Base-by-base conservation (phyloP, 2,329 filamentous ascomycete genomes). In the Tolypocladium cylindrosporum region DNA sequence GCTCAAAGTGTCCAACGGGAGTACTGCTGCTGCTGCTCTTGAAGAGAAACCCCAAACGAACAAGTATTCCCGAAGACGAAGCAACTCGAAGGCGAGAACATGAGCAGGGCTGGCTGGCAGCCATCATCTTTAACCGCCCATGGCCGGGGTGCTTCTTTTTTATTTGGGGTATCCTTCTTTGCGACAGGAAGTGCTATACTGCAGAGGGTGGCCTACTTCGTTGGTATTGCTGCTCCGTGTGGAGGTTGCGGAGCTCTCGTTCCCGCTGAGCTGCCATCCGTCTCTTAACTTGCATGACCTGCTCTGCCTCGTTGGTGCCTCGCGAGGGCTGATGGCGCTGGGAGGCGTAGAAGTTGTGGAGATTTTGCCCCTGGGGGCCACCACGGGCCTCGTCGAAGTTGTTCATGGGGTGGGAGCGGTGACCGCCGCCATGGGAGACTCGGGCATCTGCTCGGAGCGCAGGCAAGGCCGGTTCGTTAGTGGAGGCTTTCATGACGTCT, bases 201-300 rank as follows among this genome's bases (percentile, higher is more conserved):
- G 83, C 81, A 82, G 83, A 84, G 84, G 85, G 83, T 76, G 86
- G 86, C 89, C 86, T 90, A 97, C 94, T 97, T 90, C 93, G 88
- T 82, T 97, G 96, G 79, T 96, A 97, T 86, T 99, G 94, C 85
- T 99, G 94, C 85, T 99, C 94, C 79, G 97, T 95, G 79, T 99
- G 94, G 79, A 97, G 96, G 79, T 97, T 99, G 77, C 94, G 91
- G 76, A 99, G 87, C 81, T 99, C 94, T 77, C 93, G 90, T 82
- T 99, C 94, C 77, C 94, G 90, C 79, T 97, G 94, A 74, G 94
- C 94, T 71, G 94, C 94, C 90, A 97, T 95, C 81, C 93, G 89
- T 80, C 94, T 91, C 84, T 97, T 97, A 69, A 91, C 92, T 85
- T 97, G 94, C 83, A 96, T 90, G 86, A 97, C 91, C 79, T 97